Conservation (phyloP, 805 yeast genomes). For the Blastobotrys parvus region DNA sequence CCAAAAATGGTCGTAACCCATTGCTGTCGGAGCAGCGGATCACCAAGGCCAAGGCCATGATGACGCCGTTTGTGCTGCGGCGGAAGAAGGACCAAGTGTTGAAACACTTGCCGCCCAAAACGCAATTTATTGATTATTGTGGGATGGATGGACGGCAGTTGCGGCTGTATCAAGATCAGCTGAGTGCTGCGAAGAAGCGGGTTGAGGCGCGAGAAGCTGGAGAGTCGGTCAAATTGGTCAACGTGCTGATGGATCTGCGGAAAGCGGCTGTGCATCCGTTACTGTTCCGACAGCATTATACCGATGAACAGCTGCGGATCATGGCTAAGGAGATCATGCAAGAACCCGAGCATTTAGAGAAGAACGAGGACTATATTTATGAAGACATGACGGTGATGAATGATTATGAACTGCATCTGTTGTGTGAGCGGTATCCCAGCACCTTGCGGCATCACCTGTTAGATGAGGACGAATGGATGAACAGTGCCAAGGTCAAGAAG, state of each 20-base stretch:
- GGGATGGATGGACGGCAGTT: slow-evolving; percentile 48
- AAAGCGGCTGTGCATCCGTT: slow-evolving; percentile 93
- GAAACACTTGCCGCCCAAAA: slow-evolving; percentile 76
- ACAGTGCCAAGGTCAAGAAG: slow-evolving; percentile 66
- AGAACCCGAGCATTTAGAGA: slow-evolving; percentile 71
- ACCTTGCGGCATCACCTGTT: slow-evolving; percentile 49
- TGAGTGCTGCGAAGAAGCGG: slow-evolving; percentile 33
- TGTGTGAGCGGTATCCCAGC: slow-evolving; percentile 65
- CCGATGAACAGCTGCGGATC: slow-evolving; percentile 42
- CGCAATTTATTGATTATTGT: slow-evolving; percentile 56
- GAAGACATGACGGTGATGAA: slow-evolving; percentile 96
- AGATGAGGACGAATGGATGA: slow-evolving; percentile 46
- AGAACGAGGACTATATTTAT: slow-evolving; percentile 64
- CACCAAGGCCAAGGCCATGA: slow-evolving; percentile 89
- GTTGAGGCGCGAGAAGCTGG: slow-evolving; percentile 26
- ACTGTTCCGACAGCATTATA: slow-evolving; percentile 60
- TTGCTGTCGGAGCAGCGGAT: slow-evolving; percentile 86
- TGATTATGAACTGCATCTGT: slow-evolving; percentile 73
- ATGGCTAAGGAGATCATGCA: slow-evolving; percentile 78
- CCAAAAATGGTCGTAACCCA: slow-evolving; percentile 47
- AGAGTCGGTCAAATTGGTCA: slow-evolving; percentile 19
- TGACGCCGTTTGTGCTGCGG: slow-evolving; percentile 94
- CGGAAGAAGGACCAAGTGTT: slow-evolving; percentile 89
- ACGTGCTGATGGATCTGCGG: slow-evolving; percentile 73
- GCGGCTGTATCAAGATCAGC: slow-evolving; percentile 52